Percentiles rank a stretch among this genome's conserved stretches.
phyloP scores from a whole-genome alignment of 495 filamentous ascomycete genomes.

The Aspergillus taichungensis region DNA sequence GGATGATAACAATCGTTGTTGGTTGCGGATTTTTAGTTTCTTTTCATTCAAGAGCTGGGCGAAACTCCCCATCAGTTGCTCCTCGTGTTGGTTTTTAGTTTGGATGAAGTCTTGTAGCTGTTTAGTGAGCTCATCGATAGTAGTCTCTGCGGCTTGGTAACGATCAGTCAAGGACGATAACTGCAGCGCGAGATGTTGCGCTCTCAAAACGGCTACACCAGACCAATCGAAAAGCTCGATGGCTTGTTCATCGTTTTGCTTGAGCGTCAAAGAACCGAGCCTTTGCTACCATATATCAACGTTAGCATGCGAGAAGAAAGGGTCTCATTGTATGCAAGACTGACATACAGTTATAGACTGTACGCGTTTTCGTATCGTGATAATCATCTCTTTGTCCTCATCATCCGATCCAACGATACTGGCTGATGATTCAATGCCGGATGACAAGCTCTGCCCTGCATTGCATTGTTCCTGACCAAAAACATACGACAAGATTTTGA shows the following conservation, averaged over 20 bases:
- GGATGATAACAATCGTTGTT: constrained; percentile 59
- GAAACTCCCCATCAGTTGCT: constrained; percentile 62
- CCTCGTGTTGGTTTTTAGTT: constrained; percentile 60
- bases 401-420: constrained; percentile 20
- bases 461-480: constrained; percentile 17
- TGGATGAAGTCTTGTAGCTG: constrained; percentile 57
- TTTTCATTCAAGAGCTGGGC: constrained; percentile 70
- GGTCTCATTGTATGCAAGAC: background rate
- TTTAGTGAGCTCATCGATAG: constrained; percentile 41
- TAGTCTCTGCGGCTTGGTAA: constrained; percentile 34
- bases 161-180: constrained; percentile 39
- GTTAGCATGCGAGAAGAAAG: constrained; percentile 1
- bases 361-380: constrained; percentile 49
- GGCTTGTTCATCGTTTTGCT: constrained; percentile 52
- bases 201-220: constrained; percentile 38
- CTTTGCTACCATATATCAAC: constrained; percentile 44
- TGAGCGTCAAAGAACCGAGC: constrained; percentile 56
- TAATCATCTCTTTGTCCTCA: constrained; percentile 29
- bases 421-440: constrained; percentile 30
- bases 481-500: constrained; percentile 32
- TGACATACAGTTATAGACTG: constrained; percentile 46
- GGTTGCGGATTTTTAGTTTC: constrained; percentile 83
- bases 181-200: constrained; percentile 33
- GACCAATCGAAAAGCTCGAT: constrained; percentile 71
- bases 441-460: constrained; percentile 5